Percentiles rank a stretch among this genome's conserved stretches.
Evolutionary conservation across 305 asterid genomes (phyloP).

Genomic region (Lippia alba): DNA sequence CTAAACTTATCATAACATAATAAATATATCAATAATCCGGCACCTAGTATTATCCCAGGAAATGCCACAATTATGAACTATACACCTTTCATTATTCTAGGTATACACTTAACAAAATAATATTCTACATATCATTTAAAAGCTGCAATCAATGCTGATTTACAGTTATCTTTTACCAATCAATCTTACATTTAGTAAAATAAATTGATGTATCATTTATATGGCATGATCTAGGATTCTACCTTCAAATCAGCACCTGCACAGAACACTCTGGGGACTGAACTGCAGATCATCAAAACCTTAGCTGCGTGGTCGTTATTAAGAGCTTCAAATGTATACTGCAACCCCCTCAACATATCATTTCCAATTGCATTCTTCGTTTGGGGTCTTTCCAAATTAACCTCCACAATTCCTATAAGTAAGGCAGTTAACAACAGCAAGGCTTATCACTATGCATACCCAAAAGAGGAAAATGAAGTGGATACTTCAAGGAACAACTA

Average conservation of each 20-base stretch:
- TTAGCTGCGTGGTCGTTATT: constrained; percentile 55
- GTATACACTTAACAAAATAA: background rate
- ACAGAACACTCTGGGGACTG: constrained; percentile 79
- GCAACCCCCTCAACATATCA: constrained; percentile 82
- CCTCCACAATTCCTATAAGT: constrained; percentile 78
- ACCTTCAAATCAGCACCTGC: constrained; percentile 99
- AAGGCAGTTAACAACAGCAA: background rate
- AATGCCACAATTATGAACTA: no score
- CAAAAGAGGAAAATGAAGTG: no score
- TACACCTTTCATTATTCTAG: no score
- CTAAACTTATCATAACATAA: no score
- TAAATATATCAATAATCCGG: no score
- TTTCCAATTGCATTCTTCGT: constrained; percentile 84
- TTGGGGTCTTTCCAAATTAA: constrained; percentile 77
- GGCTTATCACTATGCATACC: no score
- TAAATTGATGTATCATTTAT: background rate
- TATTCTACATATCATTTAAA: background rate
- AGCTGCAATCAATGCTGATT: background rate
- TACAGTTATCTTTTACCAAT: constrained; percentile 1
- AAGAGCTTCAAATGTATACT: constrained; percentile 61
- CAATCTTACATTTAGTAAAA: background rate
- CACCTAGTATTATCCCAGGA: no score
- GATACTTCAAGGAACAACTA: no score
- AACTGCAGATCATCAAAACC: constrained; percentile 81
- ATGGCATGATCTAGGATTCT: constrained; percentile 12